Conservation (phyloP, 495 filamentous ascomycete genomes). For the Diplogelasinospora grovesii region DNA sequence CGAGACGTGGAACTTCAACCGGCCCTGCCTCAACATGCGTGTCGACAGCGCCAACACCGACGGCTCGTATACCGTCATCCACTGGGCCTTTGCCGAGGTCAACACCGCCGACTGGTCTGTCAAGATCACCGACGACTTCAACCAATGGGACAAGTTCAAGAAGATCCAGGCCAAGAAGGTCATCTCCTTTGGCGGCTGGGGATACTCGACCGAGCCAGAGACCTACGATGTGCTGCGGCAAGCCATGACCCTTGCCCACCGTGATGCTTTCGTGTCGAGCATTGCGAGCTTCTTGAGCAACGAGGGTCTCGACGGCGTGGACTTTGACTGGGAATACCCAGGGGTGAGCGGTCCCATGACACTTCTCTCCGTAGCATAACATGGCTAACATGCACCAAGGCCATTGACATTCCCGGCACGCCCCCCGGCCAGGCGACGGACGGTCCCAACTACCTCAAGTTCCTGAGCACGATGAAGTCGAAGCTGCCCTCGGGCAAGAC, state of each 20-base stretch:
- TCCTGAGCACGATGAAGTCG: slow-evolving; percentile 8
- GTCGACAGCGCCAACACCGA: slow-evolving; percentile 3
- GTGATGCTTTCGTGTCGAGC: slow-evolving; percentile 15
- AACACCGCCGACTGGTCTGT: slow-evolving; percentile 1
- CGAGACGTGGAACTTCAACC: slow-evolving; percentile 18
- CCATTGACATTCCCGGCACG: slow-evolving; percentile 19
- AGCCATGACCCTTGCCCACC: slow-evolving; percentile 15
- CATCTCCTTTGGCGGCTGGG: slow-evolving; percentile 32
- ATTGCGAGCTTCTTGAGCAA: slow-evolving; percentile 19
- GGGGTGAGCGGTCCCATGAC: slow-evolving; percentile 16
- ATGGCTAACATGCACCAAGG: slow-evolving; percentile 12
- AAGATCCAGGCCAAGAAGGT: slow-evolving; percentile 10
- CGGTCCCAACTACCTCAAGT: slow-evolving; percentile 10
- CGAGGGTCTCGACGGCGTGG: slow-evolving; percentile 22
- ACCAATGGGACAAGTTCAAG: slow-evolving; percentile 16
- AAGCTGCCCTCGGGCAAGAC: slow-evolving; percentile 6
- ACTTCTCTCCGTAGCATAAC: background rate
- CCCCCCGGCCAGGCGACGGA: slow-evolving; percentile 10
- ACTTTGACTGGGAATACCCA: slow-evolving; percentile 35
- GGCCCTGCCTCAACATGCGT: slow-evolving; percentile 14
- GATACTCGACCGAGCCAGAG: slow-evolving; percentile 9
- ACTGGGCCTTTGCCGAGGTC: slow-evolving; percentile 17
- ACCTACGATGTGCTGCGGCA: slow-evolving; percentile 23
- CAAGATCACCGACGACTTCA: slow-evolving; percentile 5
- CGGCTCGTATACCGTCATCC: slow-evolving; percentile 16